These are phyloP conservation scores for Phalaenopsis equestris DNA, from an alignment of 106 monocot species.

Conservation along the genomic window DNA sequence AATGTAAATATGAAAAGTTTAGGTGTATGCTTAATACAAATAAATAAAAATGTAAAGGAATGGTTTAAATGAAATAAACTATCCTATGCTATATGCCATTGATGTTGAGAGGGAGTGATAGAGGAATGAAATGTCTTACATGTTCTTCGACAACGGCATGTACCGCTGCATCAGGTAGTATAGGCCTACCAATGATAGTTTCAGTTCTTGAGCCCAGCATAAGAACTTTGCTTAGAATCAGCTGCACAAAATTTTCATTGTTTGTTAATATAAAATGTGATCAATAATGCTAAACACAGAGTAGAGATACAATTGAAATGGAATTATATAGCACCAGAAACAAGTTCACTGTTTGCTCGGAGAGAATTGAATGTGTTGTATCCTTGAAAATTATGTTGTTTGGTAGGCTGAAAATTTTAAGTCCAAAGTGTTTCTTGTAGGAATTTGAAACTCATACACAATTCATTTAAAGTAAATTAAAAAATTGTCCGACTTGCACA, in stretches of 20 bases:
- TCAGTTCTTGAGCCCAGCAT: constrained; percentile 78
- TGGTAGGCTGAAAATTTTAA: too few relatives aligned
- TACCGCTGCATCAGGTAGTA: constrained; percentile 74
- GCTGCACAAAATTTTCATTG: constrained; percentile 35
- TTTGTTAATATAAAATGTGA: too few relatives aligned
- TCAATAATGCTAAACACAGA: too few relatives aligned
- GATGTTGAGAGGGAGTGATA: background rate
- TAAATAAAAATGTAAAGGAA: too few relatives aligned
- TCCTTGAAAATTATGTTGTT: too few relatives aligned
- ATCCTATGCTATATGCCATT: background rate
- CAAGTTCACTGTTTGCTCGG: background rate
- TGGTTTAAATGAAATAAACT: background rate
- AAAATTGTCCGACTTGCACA: background rate
- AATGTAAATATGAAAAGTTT: too few relatives aligned
- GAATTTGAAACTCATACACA: too few relatives aligned
- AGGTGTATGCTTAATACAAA: too few relatives aligned
- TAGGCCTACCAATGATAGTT: constrained; percentile 88
- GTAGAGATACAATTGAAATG: background rate
- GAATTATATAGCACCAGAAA: background rate
- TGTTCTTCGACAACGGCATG: constrained; percentile 94
- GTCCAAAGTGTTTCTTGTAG: too few relatives aligned
- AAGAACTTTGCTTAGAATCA: constrained; percentile 81
- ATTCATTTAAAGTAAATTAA: background rate
- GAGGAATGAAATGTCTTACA: constrained; percentile 39
- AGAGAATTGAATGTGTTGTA: too few relatives aligned